These are phyloP conservation scores for Rhizophagus clarus DNA, from an alignment of 192 early-diverging fungal genomes.

Conservation along the genomic window DNA sequence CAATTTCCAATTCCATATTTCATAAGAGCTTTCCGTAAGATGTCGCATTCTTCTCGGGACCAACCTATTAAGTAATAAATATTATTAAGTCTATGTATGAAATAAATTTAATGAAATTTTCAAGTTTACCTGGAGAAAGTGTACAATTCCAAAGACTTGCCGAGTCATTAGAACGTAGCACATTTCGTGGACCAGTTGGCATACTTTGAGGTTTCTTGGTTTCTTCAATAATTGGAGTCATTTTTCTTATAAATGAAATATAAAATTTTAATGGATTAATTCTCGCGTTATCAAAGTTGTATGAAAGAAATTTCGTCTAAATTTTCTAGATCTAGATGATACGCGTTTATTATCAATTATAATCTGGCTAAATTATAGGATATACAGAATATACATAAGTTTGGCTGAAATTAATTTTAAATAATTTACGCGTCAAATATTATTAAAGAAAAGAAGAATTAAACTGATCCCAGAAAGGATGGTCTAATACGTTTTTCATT, in stretches of 20 bases:
- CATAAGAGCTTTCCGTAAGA: conserved; percentile 82
- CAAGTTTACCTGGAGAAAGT: conserved; percentile 70
- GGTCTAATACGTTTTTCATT: conserved; percentile 24
- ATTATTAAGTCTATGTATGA: background rate
- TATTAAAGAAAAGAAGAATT: no score
- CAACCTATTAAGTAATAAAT: conserved; percentile 60
- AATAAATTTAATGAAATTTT: background rate
- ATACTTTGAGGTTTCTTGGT: conserved; percentile 83
- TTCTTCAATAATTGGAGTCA: conserved; percentile 30
- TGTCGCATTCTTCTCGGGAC: conserved; percentile 82
- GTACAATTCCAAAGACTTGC: conserved; percentile 95
- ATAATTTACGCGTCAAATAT: background rate
- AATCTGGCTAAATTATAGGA: background rate
- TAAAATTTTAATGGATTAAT: no score
- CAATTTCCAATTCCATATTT: conserved; percentile 94
- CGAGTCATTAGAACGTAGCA: conserved; percentile 91
- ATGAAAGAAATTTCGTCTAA: no score
- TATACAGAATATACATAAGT: background rate
- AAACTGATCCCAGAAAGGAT: conserved; percentile 29
- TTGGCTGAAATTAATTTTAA: background rate
- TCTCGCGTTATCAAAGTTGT: no score
- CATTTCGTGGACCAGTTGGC: conserved; percentile 85
- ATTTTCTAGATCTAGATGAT: no score
- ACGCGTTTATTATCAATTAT: background rate
- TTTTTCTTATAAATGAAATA: background rate